phyloP scores from a whole-genome alignment of 345 rosid species.

The Acer negundo region DNA sequence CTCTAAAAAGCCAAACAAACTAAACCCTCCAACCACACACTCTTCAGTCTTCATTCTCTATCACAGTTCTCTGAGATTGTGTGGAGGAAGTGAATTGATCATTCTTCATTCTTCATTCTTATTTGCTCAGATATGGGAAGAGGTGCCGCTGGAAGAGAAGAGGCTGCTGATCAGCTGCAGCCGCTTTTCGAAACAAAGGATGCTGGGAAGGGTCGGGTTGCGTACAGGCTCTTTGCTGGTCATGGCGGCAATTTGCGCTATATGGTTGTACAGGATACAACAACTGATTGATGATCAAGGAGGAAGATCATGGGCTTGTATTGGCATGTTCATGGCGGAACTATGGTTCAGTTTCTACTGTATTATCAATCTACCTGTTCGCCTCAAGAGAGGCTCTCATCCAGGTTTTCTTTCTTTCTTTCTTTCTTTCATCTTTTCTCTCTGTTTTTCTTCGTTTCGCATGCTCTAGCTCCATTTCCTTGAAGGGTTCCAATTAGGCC shows the following conservation, averaged over 20 bases:
- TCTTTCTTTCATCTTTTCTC: not conserved
- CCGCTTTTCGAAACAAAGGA: constrained; percentile 21
- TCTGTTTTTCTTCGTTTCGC: not conserved
- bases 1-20: too few species aligned
- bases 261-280: constrained; percentile 38
- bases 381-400: constrained; percentile 53
- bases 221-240: constrained; percentile 31
- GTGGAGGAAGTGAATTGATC: too few species aligned
- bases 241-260: constrained; percentile 32
- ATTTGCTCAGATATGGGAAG: too few species aligned
- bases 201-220: constrained; percentile 26
- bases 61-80: too few species aligned
- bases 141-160: too few species aligned
- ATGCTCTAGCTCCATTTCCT: too few species aligned
- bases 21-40: too few species aligned
- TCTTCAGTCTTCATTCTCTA: too few species aligned
- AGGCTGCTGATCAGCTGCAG: too few species aligned
- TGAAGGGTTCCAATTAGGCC: too few species aligned
- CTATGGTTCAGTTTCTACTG: constrained; percentile 53
- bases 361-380: constrained; percentile 44
- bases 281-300: not conserved
- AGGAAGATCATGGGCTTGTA: constrained; percentile 35
- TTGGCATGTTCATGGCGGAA: constrained; percentile 47
- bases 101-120: too few species aligned
- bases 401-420: constrained; percentile 20